Conservation (phyloP, 78 protist genomes). For the Dictyostelium citrinum region DNA sequence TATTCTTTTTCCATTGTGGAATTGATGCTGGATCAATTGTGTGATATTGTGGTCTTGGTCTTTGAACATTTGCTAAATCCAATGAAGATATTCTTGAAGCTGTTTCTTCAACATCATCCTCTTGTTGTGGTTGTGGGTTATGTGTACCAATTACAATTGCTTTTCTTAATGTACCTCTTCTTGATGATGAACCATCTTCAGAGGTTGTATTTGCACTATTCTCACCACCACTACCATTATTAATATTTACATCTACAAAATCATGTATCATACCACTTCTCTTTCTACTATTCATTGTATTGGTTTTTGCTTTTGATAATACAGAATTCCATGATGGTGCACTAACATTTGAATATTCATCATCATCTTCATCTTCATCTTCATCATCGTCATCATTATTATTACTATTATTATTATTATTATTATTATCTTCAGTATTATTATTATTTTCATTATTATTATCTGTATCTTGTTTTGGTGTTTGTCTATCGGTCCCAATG, state of each 20-base stretch:
- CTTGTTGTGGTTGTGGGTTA: background rate
- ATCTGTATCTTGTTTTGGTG: background rate
- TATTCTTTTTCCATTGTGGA: slow-evolving; percentile 60
- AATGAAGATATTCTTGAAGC: slow-evolving; percentile 22
- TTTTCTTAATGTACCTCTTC: slow-evolving; percentile 57
- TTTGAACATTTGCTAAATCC: slow-evolving; percentile 52
- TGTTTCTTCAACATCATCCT: background rate
- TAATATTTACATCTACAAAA: background rate
- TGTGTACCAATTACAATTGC: slow-evolving; percentile 59
- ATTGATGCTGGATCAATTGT: slow-evolving; percentile 64
- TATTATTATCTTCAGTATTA: background rate
- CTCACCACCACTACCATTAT: background rate
- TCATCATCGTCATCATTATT: background rate
- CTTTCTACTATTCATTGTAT: background rate
- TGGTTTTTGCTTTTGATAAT: background rate
- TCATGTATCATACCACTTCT: background rate
- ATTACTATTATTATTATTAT: background rate
- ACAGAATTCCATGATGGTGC: slow-evolving; percentile 28
- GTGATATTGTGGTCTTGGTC: slow-evolving; percentile 75
- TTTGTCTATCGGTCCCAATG: slow-evolving; percentile 9
- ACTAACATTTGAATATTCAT: background rate
- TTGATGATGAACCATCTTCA: background rate
- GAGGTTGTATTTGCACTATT: background rate
- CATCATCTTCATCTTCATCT: slow-evolving; percentile 21
- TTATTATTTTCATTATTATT: background rate